Conservation (phyloP, 2,329 filamentous ascomycete species). For the Rhexocercosporidium sp. region DNA sequence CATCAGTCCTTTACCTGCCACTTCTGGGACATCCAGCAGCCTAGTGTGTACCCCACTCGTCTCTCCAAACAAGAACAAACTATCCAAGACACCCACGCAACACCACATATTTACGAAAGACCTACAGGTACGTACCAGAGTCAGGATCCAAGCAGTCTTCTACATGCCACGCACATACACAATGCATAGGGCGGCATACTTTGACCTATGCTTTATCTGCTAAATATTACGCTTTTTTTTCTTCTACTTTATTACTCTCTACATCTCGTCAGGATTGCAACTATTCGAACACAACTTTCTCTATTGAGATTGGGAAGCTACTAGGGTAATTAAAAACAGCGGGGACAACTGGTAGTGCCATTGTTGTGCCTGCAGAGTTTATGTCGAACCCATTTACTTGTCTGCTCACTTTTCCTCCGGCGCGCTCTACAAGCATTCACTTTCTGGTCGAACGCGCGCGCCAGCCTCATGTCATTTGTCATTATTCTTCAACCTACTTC, state of each 20-base stretch:
- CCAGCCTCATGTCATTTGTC: too few relatives aligned
- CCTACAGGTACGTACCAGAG: neutral
- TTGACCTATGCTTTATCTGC: too few relatives aligned
- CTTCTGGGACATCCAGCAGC: neutral
- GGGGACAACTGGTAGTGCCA: neutral
- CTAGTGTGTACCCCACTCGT: neutral
- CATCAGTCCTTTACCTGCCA: neutral
- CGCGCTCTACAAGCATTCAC: neutral
- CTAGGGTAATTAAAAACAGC: neutral
- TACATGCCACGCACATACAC: neutral
- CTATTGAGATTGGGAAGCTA: neutral
- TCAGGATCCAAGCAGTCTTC: too few relatives aligned
- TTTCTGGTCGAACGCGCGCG: too few relatives aligned
- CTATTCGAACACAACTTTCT: neutral
- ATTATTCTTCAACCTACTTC: neutral
- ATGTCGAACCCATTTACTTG: neutral
- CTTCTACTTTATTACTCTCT: neutral
- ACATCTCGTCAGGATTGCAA: neutral
- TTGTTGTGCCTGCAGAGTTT: neutral
- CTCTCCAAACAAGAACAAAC: neutral
- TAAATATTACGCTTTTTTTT: neutral
- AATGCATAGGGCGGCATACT: neutral
- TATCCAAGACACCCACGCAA: neutral
- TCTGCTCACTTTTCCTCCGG: neutral
- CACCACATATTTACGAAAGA: neutral